phyloP scores from a whole-genome alignment of 202 grass and related monocot genomes.

The Brachypodium distachyon region DNA sequence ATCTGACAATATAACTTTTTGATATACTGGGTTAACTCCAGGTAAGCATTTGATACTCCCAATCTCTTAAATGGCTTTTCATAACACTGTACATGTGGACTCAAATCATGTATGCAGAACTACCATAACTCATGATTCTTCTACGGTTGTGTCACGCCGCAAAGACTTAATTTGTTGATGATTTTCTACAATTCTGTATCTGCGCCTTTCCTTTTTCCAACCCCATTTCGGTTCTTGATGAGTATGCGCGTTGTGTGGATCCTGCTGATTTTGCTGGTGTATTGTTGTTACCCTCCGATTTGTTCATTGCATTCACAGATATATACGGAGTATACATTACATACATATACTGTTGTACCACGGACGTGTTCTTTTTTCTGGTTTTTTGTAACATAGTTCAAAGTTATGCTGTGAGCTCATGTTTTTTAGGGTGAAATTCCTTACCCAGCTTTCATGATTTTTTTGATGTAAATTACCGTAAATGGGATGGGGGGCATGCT shows the following conservation, averaged over 20 bases:
- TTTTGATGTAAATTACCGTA: neutral
- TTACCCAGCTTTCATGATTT: neutral
- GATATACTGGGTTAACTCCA: slow-evolving; percentile 98
- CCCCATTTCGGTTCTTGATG: neutral
- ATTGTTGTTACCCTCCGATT: neutral
- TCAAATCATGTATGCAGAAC: neutral
- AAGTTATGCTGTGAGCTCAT: slow-evolving; percentile 7
- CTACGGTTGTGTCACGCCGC: slow-evolving; percentile 77
- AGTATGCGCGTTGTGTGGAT: neutral
- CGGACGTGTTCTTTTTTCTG: neutral
- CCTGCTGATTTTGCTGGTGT: slow-evolving; percentile 13
- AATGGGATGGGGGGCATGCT: too few relatives aligned
- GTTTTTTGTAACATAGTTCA: slow-evolving; percentile 28
- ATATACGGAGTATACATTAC: too few relatives aligned
- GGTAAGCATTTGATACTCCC: slow-evolving; percentile 28
- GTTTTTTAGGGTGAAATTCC: neutral
- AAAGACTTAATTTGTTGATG: slow-evolving; percentile 98
- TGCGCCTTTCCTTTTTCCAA: neutral
- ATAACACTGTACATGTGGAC: neutral
- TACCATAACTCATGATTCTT: neutral
- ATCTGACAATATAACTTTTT: too few relatives aligned
- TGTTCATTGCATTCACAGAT: slow-evolving; percentile 39
- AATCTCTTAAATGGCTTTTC: neutral
- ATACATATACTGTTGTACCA: slow-evolving; percentile 13
- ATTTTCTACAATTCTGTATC: slow-evolving; percentile 53